Conservation (phyloP, 257 asterid species). For the Cordia subcordata region DNA sequence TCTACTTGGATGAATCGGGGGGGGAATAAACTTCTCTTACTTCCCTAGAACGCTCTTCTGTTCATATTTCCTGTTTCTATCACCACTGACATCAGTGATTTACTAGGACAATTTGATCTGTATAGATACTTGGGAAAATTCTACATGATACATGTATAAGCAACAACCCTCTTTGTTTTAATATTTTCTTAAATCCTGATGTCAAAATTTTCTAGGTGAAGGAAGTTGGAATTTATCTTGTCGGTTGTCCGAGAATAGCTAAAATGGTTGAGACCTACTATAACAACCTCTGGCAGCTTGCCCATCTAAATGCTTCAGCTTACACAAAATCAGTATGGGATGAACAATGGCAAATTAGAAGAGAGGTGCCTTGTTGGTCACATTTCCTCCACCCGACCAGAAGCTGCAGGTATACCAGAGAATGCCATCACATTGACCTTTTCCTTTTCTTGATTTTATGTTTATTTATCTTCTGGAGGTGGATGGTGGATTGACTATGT, state of each 20-base stretch:
- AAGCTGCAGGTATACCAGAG: slow-evolving; percentile 60
- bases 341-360: slow-evolving; percentile 64
- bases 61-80: no score
- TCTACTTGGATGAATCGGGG: no score
- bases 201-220: slow-evolving; percentile 47
- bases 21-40: no score
- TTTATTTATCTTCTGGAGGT: background rate
- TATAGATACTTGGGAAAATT: no score
- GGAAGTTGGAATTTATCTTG: slow-evolving; percentile 79
- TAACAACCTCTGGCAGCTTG: slow-evolving; percentile 72
- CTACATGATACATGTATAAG: no score
- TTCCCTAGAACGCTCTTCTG: no score
- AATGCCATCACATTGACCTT: background rate
- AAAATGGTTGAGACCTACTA: slow-evolving; percentile 48
- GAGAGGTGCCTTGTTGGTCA: slow-evolving; percentile 89
- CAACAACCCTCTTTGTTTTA: background rate
- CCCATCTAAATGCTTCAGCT: slow-evolving; percentile 61
- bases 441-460: background rate
- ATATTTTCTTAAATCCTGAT: slow-evolving; percentile 11
- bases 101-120: no score
- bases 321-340: slow-evolving; percentile 49
- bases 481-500: no score
- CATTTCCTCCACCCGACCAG: slow-evolving; percentile 45
- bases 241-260: slow-evolving; percentile 59
- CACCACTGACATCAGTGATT: no score